Evolutionary conservation across 768 basidiomycete genomes (phyloP), one percentile per base, ranked within the genome.

Genomic region (Paxillus involutus): DNA sequence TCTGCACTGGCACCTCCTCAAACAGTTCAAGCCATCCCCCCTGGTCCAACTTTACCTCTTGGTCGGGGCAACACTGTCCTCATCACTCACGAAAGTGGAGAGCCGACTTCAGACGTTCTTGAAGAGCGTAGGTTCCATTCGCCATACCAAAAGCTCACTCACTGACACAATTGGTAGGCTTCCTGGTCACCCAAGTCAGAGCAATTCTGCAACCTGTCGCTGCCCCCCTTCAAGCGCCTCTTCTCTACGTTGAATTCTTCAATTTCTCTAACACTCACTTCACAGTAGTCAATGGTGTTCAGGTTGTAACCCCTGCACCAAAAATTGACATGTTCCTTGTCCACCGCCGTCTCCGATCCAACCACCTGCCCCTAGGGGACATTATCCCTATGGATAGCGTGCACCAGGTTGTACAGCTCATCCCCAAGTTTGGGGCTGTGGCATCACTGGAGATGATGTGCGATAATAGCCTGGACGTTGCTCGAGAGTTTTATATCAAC

Each of bases 41-140:
- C n/a, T n/a, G n/a, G n/a, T 55, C 60, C n/a, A n/a, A n/a, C 44
- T 6, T 35, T 59, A 12, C 46, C 49, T 4, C 59, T 51, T 16
- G 45, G 52, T 6, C n/a, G 13, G 21, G 51, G 41, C 11, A 45
- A 59, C n/a, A 59, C 32, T 1, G 42, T 59, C 14, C 37, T 59
- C 1, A 17, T 60, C 11, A 1, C 14, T 10, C 49, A 60, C 17
- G 46, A 60, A 17, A 60, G 41, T 19, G 46, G 59, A 8, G 32
- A 60, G 3, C 26, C 30, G 12, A 21, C 49, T 48, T 54, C 45
- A 6, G 32, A 41, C 17, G 3, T 44, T 4, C 14, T 13, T 1
- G 17, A 19, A 0, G 33, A 49, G 45, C 37, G n/a, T 49, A 44
- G 6, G 14, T 49, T 35, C 17, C 36, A 1, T 35, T 13, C 7